Evolutionary conservation across 345 rosid species (phyloP).

Genomic region (Anastatica hierochuntica): DNA sequence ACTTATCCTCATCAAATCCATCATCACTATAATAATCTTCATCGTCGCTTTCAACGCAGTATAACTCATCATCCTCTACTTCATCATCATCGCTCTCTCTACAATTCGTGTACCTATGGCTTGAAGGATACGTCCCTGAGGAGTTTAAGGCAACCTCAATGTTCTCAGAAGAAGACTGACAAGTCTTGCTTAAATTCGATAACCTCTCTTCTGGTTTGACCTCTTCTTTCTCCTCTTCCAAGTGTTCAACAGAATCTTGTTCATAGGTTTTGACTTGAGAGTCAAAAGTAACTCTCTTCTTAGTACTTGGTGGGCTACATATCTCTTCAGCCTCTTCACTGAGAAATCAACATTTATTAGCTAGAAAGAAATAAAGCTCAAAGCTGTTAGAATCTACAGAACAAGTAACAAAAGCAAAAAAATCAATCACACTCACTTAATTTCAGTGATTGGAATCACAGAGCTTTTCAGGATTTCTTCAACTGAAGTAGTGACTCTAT

Average conservation of each 20-base stretch:
- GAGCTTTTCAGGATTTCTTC: conserved; percentile 23
- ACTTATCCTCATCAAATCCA: conserved; percentile 23
- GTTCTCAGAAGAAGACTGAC: conserved; percentile 39
- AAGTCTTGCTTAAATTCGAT: conserved; percentile 24
- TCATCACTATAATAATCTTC: conserved; percentile 29
- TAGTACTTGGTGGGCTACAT: conserved; percentile 26
- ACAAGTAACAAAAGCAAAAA: no score
- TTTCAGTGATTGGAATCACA: conserved; percentile 23
- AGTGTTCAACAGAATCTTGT: conserved; percentile 34
- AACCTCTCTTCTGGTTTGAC: conserved; percentile 15
- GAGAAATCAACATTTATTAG: conserved; percentile 2
- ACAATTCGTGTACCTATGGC: conserved; percentile 55
- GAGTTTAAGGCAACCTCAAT: conserved; percentile 38
- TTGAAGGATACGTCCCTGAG: conserved; percentile 48
- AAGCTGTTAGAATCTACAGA: not conserved
- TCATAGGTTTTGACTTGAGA: conserved; percentile 57
- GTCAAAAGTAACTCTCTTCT: conserved; percentile 77
- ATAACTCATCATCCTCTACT: conserved; percentile 34
- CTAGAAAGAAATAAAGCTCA: not conserved
- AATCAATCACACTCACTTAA: conserved; percentile 29
- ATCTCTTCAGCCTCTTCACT: conserved; percentile 40
- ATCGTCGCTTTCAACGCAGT: conserved; percentile 30
- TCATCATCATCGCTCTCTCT: conserved; percentile 51
- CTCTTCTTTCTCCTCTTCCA: conserved; percentile 26
- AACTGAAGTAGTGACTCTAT: conserved; percentile 21